phyloP scores from a whole-genome alignment of 1,284 basidiomycete species.

The Cystobasidiaceae sp. region DNA sequence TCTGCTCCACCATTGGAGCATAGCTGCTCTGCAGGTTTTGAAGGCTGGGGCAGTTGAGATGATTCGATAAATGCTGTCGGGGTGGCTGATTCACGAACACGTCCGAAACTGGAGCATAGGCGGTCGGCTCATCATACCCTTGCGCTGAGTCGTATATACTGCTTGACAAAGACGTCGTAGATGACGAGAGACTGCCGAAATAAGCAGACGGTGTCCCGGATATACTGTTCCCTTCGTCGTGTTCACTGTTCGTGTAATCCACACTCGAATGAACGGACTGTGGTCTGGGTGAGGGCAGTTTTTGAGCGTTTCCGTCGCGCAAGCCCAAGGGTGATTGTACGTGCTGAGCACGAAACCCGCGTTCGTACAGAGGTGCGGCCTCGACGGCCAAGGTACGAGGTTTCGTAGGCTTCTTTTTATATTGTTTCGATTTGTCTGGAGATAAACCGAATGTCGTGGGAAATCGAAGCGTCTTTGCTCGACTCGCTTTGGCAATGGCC shows the following conservation, averaged over 20 bases:
- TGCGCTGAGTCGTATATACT: conserved; percentile 4
- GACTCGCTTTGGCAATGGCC: conserved; percentile 12
- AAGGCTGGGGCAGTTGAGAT: too few species aligned
- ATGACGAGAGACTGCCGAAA: conserved; percentile 5
- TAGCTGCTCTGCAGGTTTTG: too few species aligned
- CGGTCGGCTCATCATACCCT: not conserved
- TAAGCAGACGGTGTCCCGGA: not conserved
- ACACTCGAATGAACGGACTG: not conserved
- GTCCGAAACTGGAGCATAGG: too few species aligned
- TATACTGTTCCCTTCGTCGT: not conserved
- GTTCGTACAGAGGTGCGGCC: too few species aligned
- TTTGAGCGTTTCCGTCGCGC: too few species aligned
- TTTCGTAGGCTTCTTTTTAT: not conserved
- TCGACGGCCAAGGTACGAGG: too few species aligned
- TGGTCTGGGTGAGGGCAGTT: too few species aligned
- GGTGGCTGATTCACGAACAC: too few species aligned
- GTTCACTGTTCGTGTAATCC: not conserved
- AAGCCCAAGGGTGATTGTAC: too few species aligned
- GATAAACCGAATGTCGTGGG: not conserved
- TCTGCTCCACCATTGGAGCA: too few species aligned
- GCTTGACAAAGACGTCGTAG: not conserved
- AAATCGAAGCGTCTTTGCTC: not conserved
- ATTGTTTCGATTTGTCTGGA: not conserved
- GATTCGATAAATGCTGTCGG: too few species aligned
- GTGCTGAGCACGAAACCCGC: too few species aligned